Conservation (phyloP, 192 early-diverging fungal genomes). For the Chytriomyces hyalinus region DNA sequence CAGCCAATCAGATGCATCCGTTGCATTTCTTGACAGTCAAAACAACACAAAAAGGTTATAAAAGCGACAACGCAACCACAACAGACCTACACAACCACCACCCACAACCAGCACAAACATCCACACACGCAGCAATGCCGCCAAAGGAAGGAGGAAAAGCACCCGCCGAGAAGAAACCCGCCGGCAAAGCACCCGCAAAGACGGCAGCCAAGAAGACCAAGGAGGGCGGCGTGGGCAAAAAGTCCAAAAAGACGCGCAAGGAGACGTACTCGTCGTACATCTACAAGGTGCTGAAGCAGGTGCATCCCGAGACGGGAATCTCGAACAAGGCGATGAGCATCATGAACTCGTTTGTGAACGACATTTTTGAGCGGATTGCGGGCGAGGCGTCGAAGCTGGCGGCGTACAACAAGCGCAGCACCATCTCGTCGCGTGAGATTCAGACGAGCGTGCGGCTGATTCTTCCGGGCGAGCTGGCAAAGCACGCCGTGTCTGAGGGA, state of each 20-base stretch:
- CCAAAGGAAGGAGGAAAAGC: conserved; percentile 52
- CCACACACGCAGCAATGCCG: conserved; percentile 33
- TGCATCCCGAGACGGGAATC: conserved; percentile 21
- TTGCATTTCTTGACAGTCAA: too few species aligned
- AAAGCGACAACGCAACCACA: too few species aligned
- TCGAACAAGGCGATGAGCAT: conserved; percentile 97
- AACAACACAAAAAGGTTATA: too few species aligned
- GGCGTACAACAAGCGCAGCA: conserved; percentile 93
- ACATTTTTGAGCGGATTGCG: conserved; percentile 23
- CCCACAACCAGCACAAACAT: too few species aligned
- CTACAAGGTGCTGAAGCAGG: conserved; percentile 72
- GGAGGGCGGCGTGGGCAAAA: conserved; percentile 55
- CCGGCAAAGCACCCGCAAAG: conserved; percentile 74
- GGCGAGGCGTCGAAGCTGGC: conserved; percentile 62
- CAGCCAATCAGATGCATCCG: too few species aligned
- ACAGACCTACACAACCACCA: too few species aligned
- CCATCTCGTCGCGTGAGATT: conserved; percentile 95
- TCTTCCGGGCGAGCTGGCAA: conserved; percentile 92
- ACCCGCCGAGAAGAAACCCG: conserved; percentile 47
- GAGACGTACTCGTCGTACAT: conserved; percentile 97
- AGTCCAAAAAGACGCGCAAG: conserved; percentile 71
- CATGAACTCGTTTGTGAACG: conserved; percentile 83
- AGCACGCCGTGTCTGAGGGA: conserved; percentile 97
- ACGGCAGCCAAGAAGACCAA: conserved; percentile 67
- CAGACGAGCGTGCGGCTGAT: conserved; percentile 79